A percentile compares a stretch with the other conserved stretches of the same genome.
These are phyloP conservation scores for Obba rivulosa DNA, from an alignment of 768 basidiomycete genomes.

Conservation along the genomic window DNA sequence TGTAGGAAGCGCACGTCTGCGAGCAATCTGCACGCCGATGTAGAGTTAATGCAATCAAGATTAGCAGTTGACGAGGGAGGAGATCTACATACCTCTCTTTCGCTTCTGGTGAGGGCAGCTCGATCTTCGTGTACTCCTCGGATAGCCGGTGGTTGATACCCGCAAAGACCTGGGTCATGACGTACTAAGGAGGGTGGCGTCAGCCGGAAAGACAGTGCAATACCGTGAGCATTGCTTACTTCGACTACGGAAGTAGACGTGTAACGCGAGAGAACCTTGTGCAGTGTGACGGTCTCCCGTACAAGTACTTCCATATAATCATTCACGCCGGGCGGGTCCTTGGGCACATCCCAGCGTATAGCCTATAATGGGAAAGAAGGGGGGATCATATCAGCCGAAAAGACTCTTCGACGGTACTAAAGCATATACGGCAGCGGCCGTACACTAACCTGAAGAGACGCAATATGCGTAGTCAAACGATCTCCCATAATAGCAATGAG, in stretches of 20 bases:
- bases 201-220: constrained; percentile 1
- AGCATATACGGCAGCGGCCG: background rate
- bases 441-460: constrained; percentile 64
- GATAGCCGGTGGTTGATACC: constrained; percentile 88
- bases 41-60: background rate
- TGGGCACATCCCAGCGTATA: constrained; percentile 73
- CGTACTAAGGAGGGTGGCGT: constrained; percentile 45
- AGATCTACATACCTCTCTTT: constrained; percentile 65
- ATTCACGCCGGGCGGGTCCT: constrained; percentile 59
- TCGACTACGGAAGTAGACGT: constrained; percentile 74
- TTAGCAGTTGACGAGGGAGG: background rate
- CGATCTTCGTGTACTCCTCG: constrained; percentile 80
- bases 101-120: constrained; percentile 76
- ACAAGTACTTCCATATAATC: constrained; percentile 91
- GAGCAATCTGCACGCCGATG: constrained; percentile 50
- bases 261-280: constrained; percentile 94
- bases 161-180: constrained; percentile 94
- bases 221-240: constrained; percentile 39
- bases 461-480: constrained; percentile 80
- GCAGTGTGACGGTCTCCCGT: constrained; percentile 91
- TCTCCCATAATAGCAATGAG: constrained; percentile 98
- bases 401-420: background rate
- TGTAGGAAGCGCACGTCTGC: constrained; percentile 76
- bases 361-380: constrained; percentile 36
- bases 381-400: background rate